Evolutionary conservation across 164 flowering plant genomes (phyloP), one percentile per base, ranked within the genome.

Genomic region (Annona cherimola): DNA sequence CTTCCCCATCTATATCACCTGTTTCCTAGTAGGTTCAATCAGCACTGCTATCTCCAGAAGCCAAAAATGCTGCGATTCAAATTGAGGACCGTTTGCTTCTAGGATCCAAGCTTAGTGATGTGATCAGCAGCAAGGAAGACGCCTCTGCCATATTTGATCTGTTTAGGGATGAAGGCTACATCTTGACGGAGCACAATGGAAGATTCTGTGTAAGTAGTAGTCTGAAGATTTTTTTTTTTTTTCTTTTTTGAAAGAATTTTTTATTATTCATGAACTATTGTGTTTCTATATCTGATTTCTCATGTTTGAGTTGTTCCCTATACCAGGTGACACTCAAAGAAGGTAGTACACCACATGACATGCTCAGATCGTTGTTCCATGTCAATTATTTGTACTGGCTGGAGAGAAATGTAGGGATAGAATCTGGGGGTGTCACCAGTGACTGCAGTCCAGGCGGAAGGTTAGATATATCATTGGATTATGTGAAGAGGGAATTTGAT

Each of bases 381-480:
- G 93, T 86, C 45, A 91, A 83, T 76, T 93, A 91, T 76, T 81
- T 96, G n/a, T 89, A 90, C 75, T 96, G 99, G 99, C 69, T 96
- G 75, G 99, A 96, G 85, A 90, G 73, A 70, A 87, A 90, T 72
- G 94, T 90, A 0, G 97, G 99, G 67, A 86, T 91, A 20, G 80
- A 79, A 75, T 76, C 87, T 6, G 80, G 79, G 73, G 73, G 82
- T 55, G 71, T 71, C 1, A 61, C 63, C 42, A 74, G 79, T 69
- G 99, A 93, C 76, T 91, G 98, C 87, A 83, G 72, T 74, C 79
- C 78, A 1, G 95, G 97, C 11, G 98, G 98, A 20, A 87, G 82
- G 86, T 81, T 96, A 69, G 87, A 89, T 68, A 78, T 90, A 59
- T 91, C 99, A 70, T 77, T 93, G 40, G 98, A 91, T 40, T 96